Evolutionary conservation across 2,329 filamentous ascomycete genomes (phyloP).

Genomic region (Cordyceps tenuipes): DNA sequence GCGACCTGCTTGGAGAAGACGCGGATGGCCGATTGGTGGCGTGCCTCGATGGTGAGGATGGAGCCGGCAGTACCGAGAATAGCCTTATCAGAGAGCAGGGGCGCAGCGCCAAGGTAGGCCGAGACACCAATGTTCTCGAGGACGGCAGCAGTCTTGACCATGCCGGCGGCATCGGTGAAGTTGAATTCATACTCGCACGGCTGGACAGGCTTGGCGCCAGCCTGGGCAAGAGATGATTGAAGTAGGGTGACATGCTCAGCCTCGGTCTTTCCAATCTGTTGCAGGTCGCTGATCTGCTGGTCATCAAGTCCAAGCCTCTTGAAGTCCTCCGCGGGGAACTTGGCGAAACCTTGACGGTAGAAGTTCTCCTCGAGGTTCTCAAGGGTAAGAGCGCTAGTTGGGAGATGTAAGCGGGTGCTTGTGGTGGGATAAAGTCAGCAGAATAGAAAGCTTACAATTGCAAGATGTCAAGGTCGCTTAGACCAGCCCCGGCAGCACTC

Average conservation of each 20-base stretch:
- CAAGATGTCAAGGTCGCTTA: conserved; percentile 9
- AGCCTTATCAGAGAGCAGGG: conserved; percentile 46
- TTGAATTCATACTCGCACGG: conserved; percentile 53
- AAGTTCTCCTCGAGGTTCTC: conserved; percentile 55
- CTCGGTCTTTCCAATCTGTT: conserved; percentile 47
- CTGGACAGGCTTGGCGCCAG: conserved; percentile 40
- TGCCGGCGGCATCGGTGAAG: conserved; percentile 43
- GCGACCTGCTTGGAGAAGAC: conserved; percentile 38
- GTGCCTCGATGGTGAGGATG: conserved; percentile 55
- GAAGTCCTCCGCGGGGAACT: conserved; percentile 48
- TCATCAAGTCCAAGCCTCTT: conserved; percentile 39
- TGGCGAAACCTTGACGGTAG: conserved; percentile 51
- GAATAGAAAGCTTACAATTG: conserved; percentile 1
- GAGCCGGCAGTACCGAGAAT: conserved; percentile 54
- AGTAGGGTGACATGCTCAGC: conserved; percentile 50
- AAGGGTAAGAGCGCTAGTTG: conserved; percentile 36
- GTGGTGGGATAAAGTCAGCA: background rate
- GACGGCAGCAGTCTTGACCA: conserved; percentile 49
- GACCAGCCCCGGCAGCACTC: background rate
- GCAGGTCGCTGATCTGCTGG: conserved; percentile 34
- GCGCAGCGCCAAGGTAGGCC: conserved; percentile 55
- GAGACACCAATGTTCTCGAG: conserved; percentile 58
- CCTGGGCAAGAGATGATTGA: conserved; percentile 11
- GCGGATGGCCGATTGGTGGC: conserved; percentile 55
- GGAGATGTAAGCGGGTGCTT: background rate